A percentile compares a stretch with the other conserved stretches of the same genome.
phyloP scores from a whole-genome alignment of 257 asterid species.

The Solanum virginianum region DNA sequence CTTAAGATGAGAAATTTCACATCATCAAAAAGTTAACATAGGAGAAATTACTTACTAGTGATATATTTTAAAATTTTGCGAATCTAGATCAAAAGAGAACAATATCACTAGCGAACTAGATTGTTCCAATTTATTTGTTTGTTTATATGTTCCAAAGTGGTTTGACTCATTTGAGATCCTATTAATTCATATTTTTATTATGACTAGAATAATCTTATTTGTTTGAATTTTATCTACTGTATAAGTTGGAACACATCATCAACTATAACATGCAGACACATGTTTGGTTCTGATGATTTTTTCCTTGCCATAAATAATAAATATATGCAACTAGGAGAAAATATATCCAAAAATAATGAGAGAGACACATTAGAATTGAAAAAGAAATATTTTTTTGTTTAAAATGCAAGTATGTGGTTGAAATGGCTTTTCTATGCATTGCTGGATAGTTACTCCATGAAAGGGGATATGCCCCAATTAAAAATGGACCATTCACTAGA shows the following conservation, averaged over 20 bases:
- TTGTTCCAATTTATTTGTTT: too few species aligned
- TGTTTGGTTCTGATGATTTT: neutral
- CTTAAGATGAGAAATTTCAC: too few species aligned
- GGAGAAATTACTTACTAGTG: too few species aligned
- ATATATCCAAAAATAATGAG: neutral
- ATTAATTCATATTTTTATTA: too few species aligned
- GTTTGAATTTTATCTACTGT: neutral
- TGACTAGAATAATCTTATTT: neutral
- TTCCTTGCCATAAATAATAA: neutral
- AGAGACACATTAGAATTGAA: neutral
- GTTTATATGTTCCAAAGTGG: too few species aligned
- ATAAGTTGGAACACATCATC: neutral
- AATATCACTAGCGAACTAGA: too few species aligned
- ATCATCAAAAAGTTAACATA: too few species aligned
- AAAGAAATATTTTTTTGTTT: too few species aligned
- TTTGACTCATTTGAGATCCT: too few species aligned
- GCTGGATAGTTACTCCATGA: neutral
- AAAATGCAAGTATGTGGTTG: neutral
- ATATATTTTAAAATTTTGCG: too few species aligned
- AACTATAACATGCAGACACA: neutral
- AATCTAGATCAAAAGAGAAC: too few species aligned
- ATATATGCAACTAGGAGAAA: neutral
- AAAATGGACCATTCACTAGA: neutral
- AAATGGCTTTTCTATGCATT: neutral
- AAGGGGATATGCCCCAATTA: neutral